phyloP scores from a whole-genome alignment of 2,329 filamentous ascomycete genomes.

The Elsinoe australis region DNA sequence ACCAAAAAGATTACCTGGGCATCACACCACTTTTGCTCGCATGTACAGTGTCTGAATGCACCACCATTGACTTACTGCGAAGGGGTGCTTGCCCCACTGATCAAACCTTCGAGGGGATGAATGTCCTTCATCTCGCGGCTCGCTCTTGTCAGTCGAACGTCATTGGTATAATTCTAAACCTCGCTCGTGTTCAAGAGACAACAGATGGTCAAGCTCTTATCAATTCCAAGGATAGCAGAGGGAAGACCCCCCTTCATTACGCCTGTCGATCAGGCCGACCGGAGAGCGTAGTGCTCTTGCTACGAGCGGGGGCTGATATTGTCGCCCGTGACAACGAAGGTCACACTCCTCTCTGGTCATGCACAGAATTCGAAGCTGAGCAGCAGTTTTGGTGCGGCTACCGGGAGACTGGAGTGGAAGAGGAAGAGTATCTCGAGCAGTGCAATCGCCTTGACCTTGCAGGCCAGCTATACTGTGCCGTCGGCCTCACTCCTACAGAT shows the following conservation, averaged over 20 bases:
- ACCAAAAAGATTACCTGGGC: background rate
- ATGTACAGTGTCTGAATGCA: background rate
- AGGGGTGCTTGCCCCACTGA: background rate
- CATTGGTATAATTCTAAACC: background rate
- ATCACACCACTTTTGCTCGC: background rate
- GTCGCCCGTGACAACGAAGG: too few relatives aligned
- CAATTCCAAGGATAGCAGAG: background rate
- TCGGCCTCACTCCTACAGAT: too few relatives aligned
- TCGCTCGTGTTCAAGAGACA: background rate
- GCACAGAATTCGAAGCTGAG: too few relatives aligned
- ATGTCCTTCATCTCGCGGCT: background rate
- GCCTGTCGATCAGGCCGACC: background rate
- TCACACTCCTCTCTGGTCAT: too few relatives aligned
- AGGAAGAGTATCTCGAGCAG: too few relatives aligned
- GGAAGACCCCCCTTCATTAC: background rate
- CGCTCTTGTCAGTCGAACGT: background rate
- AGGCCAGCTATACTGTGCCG: too few relatives aligned
- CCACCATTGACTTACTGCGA: background rate
- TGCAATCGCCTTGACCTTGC: too few relatives aligned
- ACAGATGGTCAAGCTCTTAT: background rate
- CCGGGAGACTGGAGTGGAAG: too few relatives aligned
- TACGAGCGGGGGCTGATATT: too few relatives aligned
- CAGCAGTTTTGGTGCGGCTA: too few relatives aligned
- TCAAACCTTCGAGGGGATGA: background rate
- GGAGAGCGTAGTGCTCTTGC: background rate